A percentile compares a stretch with the other conserved stretches of the same genome.
Conservation (phyloP, 805 yeast genomes). For the Zygotorulaspora chibaensis region DNA sequence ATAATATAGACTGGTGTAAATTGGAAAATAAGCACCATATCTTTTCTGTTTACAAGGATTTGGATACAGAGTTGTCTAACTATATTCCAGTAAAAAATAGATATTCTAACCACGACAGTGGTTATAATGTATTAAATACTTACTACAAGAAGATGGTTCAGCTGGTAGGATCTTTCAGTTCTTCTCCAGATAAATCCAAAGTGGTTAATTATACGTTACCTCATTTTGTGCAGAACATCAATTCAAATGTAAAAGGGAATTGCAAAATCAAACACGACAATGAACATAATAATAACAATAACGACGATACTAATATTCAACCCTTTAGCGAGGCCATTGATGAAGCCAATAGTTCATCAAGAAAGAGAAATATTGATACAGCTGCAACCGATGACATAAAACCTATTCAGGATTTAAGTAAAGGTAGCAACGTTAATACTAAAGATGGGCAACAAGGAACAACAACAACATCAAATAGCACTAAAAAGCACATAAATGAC, state of each 20-base stretch:
- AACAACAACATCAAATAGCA: background rate
- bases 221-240: background rate
- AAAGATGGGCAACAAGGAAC: background rate
- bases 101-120: conserved; percentile 11
- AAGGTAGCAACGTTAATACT: background rate
- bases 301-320: conserved; percentile 4
- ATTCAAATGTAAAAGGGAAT: background rate
- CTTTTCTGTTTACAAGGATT: conserved; percentile 14
- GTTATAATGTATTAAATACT: conserved; percentile 42
- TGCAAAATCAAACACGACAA: background rate
- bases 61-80: conserved; percentile 15
- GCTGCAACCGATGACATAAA: background rate
- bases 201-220: conserved; percentile 23
- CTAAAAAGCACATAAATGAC: conserved; percentile 4
- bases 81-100: background rate
- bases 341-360: conserved; percentile 3
- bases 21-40: conserved; percentile 26
- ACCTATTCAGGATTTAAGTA: background rate
- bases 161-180: conserved; percentile 41
- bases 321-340: conserved; percentile 1
- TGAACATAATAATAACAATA: background rate
- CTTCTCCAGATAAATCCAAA: conserved; percentile 28
- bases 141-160: conserved; percentile 49
- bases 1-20: conserved; percentile 38
- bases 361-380: conserved; percentile 13